Evolutionary conservation across 805 yeast species (phyloP), one percentile per base, ranked within the genome.

Genomic region (Priceomyces carsonii): DNA sequence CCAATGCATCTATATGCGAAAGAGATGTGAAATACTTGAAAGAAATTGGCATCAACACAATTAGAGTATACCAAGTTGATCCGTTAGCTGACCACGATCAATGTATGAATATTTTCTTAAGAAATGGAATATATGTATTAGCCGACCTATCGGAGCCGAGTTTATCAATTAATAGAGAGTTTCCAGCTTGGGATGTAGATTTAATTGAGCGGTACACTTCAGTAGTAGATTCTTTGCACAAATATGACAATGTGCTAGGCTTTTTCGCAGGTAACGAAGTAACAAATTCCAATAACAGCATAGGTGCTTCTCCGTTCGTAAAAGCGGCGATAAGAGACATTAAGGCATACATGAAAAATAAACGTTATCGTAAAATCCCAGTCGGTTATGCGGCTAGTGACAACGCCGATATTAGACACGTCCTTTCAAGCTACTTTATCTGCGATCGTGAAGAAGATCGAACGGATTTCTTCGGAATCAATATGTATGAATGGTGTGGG

Each of bases 41-140:
- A 39, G 71, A 80, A 40, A 71, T 90, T 33, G 76, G 78, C 35
- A 76, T 93, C 36, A 91, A 91, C 58, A 79, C 84, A 8, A 68
- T 91, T 38, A 76, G 98, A 53, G 95, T 91, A 2, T 91, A 90
- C 54, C 88, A 95, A 25, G 75, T 91, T 34, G 82, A 90, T 63
- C 81, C 91, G 12, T 61, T 73, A 1, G 65, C 69, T 40, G 69
- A 79, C 53, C 98, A 91, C 65, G 82, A 79, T 52, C 76, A 61
- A 15, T 89, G 96, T 65, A 85, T 90, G 89, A 48, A 74, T 32
- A 72, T 79, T 8, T 75, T 86, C 38, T 53, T 61, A 21, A 47
- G 53, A 17, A 56, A 57, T 13, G 69, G 69, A 6, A 58, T 64
- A 24, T 64, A 63, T 42, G 68, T 60, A 3, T 50, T 57, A 39